Evolutionary conservation across 1,284 basidiomycete genomes (phyloP), one percentile per base, ranked within the genome.

Genomic region (Pascua guehoae): DNA sequence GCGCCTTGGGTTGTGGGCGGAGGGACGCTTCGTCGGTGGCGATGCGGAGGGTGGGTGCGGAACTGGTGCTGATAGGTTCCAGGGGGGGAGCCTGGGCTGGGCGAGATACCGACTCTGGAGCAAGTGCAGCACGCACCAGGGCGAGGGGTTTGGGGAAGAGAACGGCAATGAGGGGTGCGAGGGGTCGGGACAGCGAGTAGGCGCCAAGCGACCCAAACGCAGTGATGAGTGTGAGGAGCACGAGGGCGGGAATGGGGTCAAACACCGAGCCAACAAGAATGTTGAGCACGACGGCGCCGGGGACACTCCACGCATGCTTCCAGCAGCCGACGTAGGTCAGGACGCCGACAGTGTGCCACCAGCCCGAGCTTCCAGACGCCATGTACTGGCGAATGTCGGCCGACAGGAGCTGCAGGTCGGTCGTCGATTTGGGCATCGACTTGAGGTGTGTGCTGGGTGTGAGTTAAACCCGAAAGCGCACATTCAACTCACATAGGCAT

Each of bases 241-340:
- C 65, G 11, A 91, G 88, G 17, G 91, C 91, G 56, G 86, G 82
- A 36, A 86, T 76, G 7, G 91, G 89, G 16, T 88, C 86, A 69
- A 93, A 87, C 4, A 94, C 77, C 12, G 89, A 89, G 41, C 91
- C 91, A 12, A 88, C 87, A n/a, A 93, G 81, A 41, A 93, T 89
- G 73, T 94, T 94, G 89, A 91, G 86, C 54, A 94, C 82, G 53
- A 93, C 90, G 60, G 89, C 91, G 7, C 91, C 91, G 5, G 91
- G 91, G 50, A 95, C 84, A 59, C 89, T 92, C 91, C 91, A 95
- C 8, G 91, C 90, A 73, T 95, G 91, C 77, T 92, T 94, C 90
- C 90, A 95, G 40, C 90, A 80, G 3, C 89, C 88, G 17, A 88
- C 85, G n/a, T 91, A 81, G 41, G 87, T 85, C 67, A 95, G 82